Base-by-base conservation (phyloP, 2,329 filamentous ascomycete genomes). In the Cercospora canescens region DNA sequence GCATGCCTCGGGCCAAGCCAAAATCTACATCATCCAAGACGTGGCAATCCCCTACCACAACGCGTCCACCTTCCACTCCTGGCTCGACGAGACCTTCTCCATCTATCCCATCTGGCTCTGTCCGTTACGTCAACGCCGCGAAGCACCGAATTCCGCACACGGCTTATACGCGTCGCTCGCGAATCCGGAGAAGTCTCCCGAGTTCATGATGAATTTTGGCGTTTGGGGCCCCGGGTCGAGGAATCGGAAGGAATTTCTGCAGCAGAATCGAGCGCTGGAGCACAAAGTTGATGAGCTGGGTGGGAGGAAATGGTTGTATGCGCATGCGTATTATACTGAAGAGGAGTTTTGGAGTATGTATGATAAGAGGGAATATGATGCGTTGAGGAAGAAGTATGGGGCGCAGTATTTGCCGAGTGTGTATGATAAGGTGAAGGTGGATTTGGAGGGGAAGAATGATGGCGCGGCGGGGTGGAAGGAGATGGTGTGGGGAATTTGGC, bases 231-330 rank as follows among this genome's bases (percentile, higher is more conserved):
- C 89, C 77, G 91, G 90, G 7, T 87, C 89, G 1, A 76, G 81
- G 2, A 76, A 85, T 57, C 68, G 63, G 18, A 55, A 26, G 41
- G 82, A 83, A n/a, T 94, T 94, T 73, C 82, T 94, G 1, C 76
- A 79, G 41, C 86, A 87, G 71, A 96, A 96, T 78, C 86, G 89
- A 34, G 84, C 83, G 50, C 83, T 96, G 21, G 93, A 96, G 80
- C 79, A 81, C 21, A 90, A 90, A 74, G 85, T 94, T 4, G 81
- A 82, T 56, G 83, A 87, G 69, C 84, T 95, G 1, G 88, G 89
- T 55, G 93, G 92, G 2, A 87, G 91, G 81, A 96, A 96, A 81
- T 95, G 92, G 90, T 82, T 96, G 12, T 96, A 96, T 78, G 92
- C 92, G 2, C 91, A 94, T 74, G 90, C 91, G 0, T 96, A 93